Evolutionary conservation across 2,329 filamentous ascomycete genomes (phyloP).

Genomic region (Penicillium sp.): DNA sequence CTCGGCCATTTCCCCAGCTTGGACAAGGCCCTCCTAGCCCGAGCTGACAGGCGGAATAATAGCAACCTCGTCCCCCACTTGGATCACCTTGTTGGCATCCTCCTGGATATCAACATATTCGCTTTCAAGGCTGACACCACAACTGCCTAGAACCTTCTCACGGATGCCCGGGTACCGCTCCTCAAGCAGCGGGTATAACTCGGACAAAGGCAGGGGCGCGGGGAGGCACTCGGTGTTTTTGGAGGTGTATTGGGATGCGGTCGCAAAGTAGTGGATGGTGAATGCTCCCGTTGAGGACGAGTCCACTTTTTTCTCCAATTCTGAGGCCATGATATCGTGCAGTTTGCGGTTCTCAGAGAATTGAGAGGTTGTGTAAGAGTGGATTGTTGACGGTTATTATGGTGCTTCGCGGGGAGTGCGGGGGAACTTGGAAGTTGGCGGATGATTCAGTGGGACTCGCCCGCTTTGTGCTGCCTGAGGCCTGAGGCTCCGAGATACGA

Average conservation of each 20-base stretch:
- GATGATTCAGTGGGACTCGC: not conserved
- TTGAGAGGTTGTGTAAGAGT: not conserved
- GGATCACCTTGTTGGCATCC: constrained; percentile 38
- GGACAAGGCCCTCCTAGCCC: constrained; percentile 38
- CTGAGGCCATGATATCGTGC: not conserved
- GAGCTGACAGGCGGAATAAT: constrained; percentile 57
- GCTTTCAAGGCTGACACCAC: constrained; percentile 50
- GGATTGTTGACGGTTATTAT: not conserved
- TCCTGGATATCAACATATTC: constrained; percentile 52
- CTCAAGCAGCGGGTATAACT: constrained; percentile 49
- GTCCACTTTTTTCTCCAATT: not conserved
- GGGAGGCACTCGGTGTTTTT: constrained; percentile 49
- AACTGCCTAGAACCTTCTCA: constrained; percentile 47
- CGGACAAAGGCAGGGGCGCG: constrained; percentile 48
- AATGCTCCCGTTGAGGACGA: constrained; percentile 35
- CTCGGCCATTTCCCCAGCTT: not conserved
- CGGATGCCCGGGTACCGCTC: constrained; percentile 49
- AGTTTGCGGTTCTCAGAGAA: not conserved
- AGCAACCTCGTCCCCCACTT: constrained; percentile 51
- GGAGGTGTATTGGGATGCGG: constrained; percentile 49
- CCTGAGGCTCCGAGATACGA: no score
- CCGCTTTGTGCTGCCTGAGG: not conserved
- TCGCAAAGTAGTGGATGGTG: constrained; percentile 55
- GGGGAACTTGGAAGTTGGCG: not conserved
- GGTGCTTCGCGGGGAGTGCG: not conserved